Evolutionary conservation across 768 basidiomycete species (phyloP), one percentile per base, ranked within the genome.

Genomic region (Saitozyma sp.): DNA sequence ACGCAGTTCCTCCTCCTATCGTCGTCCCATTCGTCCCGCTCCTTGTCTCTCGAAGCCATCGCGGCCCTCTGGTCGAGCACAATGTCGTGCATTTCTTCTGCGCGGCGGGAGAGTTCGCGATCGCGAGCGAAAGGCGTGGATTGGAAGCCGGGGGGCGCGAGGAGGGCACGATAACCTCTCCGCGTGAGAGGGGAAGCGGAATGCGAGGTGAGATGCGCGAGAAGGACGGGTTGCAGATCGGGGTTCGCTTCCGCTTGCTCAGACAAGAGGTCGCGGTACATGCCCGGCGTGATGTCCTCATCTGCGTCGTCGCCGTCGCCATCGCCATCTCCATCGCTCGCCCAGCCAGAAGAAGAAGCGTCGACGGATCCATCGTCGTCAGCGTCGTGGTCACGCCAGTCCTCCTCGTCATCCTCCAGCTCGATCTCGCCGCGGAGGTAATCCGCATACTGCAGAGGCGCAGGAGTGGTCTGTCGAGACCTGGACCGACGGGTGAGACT

Each of bases 171-270:
- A 51, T 73, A 76, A 17, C 70, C 66, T 19, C 70, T 39, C 50
- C 74, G 61, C 17, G 74, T 76, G 8, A 76, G 57, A 5, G 74
- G 74, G 4, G 63, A 66, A 4, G 61, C 19, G 7, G 58, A 20
- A 40, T 54, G 48, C 2, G 73, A 71, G 3, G 74, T 76, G 10
- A 76, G 55, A 58, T 76, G 74, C 19, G 74, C 74, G 8, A 76
- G 63, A 5, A 76, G 65, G 38, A 76, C 74, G n/a, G 71, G 68
- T 59, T 76, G 74, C 9, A 71, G 51, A 49, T 64, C 65, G 19
- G 43, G 58, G 5, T 51, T 54, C 17, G 62, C 62, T 8, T 71
- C 54, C 46, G 59, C 40, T 16, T 42, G 46, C 11, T 60, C 48
- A 11, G 57, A 55, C 17, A 71, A 19, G 20, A 74, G 59, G 45